A percentile compares a stretch with the other conserved stretches of the same genome.
These are phyloP conservation scores for Dothiorella sarmentorum DNA, from an alignment of 2,329 filamentous ascomycete species.

Conservation along the genomic window DNA sequence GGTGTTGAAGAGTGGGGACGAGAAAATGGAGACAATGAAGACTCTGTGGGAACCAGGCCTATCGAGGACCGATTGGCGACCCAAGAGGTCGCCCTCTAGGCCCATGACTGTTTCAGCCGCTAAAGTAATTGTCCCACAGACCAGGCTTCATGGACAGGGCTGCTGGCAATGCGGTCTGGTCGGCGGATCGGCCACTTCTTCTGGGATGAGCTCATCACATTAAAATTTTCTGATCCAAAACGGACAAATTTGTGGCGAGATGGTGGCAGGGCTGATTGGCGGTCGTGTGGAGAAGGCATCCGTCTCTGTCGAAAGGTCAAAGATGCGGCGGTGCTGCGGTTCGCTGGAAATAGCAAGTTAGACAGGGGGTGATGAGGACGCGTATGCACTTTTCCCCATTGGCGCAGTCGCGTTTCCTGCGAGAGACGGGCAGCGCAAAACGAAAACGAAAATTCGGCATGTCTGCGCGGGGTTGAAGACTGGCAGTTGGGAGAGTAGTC, in stretches of 20 bases:
- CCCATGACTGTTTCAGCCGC: background rate
- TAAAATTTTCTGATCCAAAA: background rate
- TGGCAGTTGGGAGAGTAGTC: background rate
- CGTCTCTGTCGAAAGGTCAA: background rate
- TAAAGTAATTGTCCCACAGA: background rate
- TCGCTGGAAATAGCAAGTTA: constrained; percentile 7
- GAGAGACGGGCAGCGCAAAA: background rate
- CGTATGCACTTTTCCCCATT: background rate
- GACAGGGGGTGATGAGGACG: constrained; percentile 8
- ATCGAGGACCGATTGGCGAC: background rate
- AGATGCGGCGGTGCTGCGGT: constrained; percentile 9
- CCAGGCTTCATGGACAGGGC: background rate
- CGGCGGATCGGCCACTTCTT: background rate
- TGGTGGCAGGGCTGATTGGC: background rate
- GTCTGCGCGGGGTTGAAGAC: background rate
- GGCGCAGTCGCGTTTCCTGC: background rate
- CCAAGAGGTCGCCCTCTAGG: background rate
- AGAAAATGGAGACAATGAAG: background rate
- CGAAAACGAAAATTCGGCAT: too few relatives aligned
- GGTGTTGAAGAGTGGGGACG: background rate
- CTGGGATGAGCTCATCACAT: background rate
- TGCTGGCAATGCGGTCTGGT: background rate
- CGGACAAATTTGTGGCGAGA: background rate
- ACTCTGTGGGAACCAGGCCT: background rate
- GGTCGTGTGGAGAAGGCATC: background rate